Percentiles rank a stretch among this genome's conserved stretches.
These are phyloP conservation scores for Fusarium sp. DNA, from an alignment of 2,329 filamentous ascomycete genomes.

Conservation along the genomic window DNA sequence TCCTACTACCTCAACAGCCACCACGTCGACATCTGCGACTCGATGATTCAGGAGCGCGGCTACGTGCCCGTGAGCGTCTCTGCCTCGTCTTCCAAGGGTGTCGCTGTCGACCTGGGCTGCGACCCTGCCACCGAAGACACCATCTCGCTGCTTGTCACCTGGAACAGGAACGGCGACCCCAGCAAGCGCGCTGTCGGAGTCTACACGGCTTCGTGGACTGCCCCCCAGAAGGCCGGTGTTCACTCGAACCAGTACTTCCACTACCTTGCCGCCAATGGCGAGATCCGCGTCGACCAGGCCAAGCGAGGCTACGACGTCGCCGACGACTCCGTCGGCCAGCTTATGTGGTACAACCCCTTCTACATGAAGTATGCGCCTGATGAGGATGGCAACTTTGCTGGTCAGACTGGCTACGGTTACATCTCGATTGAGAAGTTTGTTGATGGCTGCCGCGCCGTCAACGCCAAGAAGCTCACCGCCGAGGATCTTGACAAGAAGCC, in stretches of 20 bases:
- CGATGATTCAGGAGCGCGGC: slow-evolving; percentile 78
- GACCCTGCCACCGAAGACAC: slow-evolving; percentile 87
- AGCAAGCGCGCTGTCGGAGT: slow-evolving; percentile 82
- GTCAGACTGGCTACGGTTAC: slow-evolving; percentile 92
- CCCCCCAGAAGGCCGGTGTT: slow-evolving; percentile 90
- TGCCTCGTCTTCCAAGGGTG: slow-evolving; percentile 79
- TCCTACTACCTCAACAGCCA: slow-evolving; percentile 97
- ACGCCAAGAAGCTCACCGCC: slow-evolving; percentile 75
- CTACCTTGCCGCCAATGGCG: slow-evolving; percentile 84
- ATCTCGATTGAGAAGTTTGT: slow-evolving; percentile 96
- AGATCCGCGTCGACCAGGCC: slow-evolving; percentile 90
- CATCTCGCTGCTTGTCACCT: slow-evolving; percentile 89
- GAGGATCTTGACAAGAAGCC: slow-evolving; percentile 82
- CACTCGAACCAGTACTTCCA: slow-evolving; percentile 98
- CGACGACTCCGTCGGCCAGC: slow-evolving; percentile 74
- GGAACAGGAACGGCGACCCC: slow-evolving; percentile 76
- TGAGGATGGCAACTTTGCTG: slow-evolving; percentile 92
- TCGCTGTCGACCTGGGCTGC: slow-evolving; percentile 81
- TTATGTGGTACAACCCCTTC: slow-evolving; percentile 93
- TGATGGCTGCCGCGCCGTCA: slow-evolving; percentile 82
- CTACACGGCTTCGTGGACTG: slow-evolving; percentile 95
- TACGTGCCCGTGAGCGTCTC: slow-evolving; percentile 83
- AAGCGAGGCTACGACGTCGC: slow-evolving; percentile 95
- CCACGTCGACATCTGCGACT: slow-evolving; percentile 92
- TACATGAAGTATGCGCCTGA: slow-evolving; percentile 96